Percentiles rank a stretch among this genome's conserved stretches.
phyloP scores from a whole-genome alignment of 495 filamentous ascomycete genomes.

The Daldinia vernicosa region DNA sequence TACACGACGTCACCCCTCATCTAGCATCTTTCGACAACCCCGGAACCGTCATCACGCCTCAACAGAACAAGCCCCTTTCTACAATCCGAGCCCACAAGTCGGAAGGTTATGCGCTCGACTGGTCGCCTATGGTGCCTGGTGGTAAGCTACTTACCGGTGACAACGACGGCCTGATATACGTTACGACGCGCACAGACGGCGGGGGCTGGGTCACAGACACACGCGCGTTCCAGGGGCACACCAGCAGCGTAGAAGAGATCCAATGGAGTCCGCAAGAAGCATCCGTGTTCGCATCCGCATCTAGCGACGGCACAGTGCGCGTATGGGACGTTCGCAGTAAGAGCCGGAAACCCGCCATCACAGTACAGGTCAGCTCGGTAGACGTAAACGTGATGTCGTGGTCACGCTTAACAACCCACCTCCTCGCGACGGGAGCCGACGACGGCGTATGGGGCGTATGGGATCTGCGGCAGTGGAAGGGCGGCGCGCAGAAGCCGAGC shows the following conservation, averaged over 20 bases:
- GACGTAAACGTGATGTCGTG: constrained; percentile 98
- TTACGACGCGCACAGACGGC: constrained; percentile 83
- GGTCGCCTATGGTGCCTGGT: constrained; percentile 76
- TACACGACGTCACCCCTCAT: constrained; percentile 92
- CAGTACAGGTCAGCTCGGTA: constrained; percentile 79
- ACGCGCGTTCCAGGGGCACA: constrained; percentile 82
- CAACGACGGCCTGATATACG: constrained; percentile 86
- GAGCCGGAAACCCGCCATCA: constrained; percentile 82
- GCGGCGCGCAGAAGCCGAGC: constrained; percentile 59
- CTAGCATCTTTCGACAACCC: constrained; percentile 88
- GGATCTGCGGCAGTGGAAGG: constrained; percentile 94
- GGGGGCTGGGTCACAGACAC: constrained; percentile 87
- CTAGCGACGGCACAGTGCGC: constrained; percentile 91
- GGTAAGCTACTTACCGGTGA: constrained; percentile 94
- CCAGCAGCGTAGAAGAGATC: constrained; percentile 87
- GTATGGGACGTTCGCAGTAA: constrained; percentile 95
- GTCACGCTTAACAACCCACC: constrained; percentile 84
- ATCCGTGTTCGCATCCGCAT: constrained; percentile 91
- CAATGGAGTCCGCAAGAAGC: constrained; percentile 94
- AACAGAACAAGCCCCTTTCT: constrained; percentile 83
- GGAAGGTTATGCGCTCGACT: constrained; percentile 95
- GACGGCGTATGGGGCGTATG: constrained; percentile 95
- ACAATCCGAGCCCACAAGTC: constrained; percentile 90
- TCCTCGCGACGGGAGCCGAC: constrained; percentile 92
- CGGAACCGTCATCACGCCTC: constrained; percentile 77